Evolutionary conservation across 2,329 filamentous ascomycete genomes (phyloP).

Genomic region (Ophiocordyceps camponoti-floridani): DNA sequence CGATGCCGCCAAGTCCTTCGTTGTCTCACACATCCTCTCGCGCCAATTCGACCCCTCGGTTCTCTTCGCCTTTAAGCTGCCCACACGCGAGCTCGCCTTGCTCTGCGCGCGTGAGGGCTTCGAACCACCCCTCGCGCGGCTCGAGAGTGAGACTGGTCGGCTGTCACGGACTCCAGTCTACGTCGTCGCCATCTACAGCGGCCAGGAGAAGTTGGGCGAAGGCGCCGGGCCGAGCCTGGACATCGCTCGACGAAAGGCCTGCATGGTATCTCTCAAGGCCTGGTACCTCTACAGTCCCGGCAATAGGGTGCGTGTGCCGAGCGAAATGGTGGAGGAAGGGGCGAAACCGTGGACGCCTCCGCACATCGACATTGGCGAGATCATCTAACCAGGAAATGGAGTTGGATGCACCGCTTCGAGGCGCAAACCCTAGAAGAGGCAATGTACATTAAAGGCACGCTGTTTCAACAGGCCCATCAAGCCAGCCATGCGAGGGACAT

Average conservation of each 20-base stretch:
- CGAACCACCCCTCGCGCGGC: constrained; percentile 66
- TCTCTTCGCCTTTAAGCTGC: constrained; percentile 72
- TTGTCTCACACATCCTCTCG: constrained; percentile 66
- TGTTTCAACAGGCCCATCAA: too few species aligned
- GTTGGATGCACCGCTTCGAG: background rate
- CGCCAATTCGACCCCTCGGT: constrained; percentile 57
- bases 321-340: constrained; percentile 45
- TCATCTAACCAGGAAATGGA: constrained; percentile 26
- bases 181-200: constrained; percentile 86
- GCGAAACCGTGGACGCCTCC: constrained; percentile 47
- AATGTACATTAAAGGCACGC: constrained; percentile 16
- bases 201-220: constrained; percentile 80
- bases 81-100: constrained; percentile 65
- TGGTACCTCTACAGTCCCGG: constrained; percentile 93
- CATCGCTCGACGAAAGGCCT: constrained; percentile 60
- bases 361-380: constrained; percentile 54
- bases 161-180: constrained; percentile 73
- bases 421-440: background rate
- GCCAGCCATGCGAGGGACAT: too few species aligned
- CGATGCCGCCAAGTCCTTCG: constrained; percentile 63
- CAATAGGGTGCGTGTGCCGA: constrained; percentile 44
- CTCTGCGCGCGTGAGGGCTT: constrained; percentile 84
- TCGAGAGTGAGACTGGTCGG: constrained; percentile 83
- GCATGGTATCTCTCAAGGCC: constrained; percentile 70
- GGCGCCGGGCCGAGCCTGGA: constrained; percentile 64